Evolutionary conservation across 306 rosid species (phyloP), one percentile per base, ranked within the genome.

Genomic region (Hippophae rhamnoides): DNA sequence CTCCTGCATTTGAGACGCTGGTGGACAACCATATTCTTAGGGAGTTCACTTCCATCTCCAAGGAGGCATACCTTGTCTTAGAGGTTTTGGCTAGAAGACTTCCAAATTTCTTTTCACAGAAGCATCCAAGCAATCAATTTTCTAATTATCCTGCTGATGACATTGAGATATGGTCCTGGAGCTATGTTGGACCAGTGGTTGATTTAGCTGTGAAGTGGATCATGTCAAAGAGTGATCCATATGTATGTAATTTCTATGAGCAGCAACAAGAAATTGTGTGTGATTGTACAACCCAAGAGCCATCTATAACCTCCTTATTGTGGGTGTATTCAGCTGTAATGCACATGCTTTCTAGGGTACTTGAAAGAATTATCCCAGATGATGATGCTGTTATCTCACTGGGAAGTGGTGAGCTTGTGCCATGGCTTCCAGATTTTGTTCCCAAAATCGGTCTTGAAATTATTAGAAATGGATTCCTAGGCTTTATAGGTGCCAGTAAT

Each of bases 391-490:
- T 53, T 62, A 70, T 45, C 74, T 52, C 47, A 27, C 61, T 52
- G 51, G 82, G 67, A 69, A 57, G 72, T 70, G 73, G 61, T 66
- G 77, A 67, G 58, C 66, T 43, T 54, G 81, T 92, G 53, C 99
- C 95, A 5, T 88, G 96, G 96, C 87, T 92, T 67, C 95, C 96
- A 13, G 86, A 85, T 67, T 88, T 88, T 82, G 87, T 92, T 57
- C 99, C 96, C 14, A 80, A 79, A 71, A 76, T 83, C 67, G 99
- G 95, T 57, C 96, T 85, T 49, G 84, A 78, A 70, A 73, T 92
- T 41, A 72, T 85, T 54, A 92, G 64, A 62, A 73, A 73, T 76
- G 75, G 82, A 74, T 76, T 78, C 66, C 62, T 76, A 55, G 74
- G 76, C 53, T 56, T 76, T 72, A 69, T 80, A 38, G 76, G 42